A percentile compares a stretch with the other conserved stretches of the same genome.
Evolutionary conservation across 768 basidiomycete genomes (phyloP).

Genomic region (Dictyophora rubrovolvata): DNA sequence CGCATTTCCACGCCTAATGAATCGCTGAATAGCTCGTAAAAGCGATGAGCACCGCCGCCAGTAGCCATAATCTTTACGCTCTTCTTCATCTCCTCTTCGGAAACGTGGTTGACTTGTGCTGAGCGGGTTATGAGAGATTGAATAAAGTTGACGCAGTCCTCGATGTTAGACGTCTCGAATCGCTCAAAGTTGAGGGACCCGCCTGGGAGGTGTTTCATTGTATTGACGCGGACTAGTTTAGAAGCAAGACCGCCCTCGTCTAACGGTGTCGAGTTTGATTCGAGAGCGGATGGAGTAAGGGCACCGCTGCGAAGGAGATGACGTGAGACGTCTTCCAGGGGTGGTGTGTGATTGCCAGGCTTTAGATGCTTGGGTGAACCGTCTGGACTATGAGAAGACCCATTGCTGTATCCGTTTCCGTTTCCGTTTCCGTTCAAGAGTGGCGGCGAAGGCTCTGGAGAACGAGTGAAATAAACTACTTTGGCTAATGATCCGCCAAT

Average conservation of each 20-base stretch:
- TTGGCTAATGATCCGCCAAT: constrained; percentile 96
- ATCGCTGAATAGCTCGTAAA: constrained; percentile 70
- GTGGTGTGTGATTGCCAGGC: constrained; percentile 26
- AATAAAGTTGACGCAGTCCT: constrained; percentile 79
- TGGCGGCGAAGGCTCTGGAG: constrained; percentile 73
- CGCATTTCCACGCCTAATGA: constrained; percentile 76
- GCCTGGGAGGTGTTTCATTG: constrained; percentile 80
- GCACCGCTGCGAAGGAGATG: constrained; percentile 41
- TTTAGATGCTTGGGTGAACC: background rate
- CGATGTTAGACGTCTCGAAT: constrained; percentile 87
- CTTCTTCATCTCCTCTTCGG: constrained; percentile 81
- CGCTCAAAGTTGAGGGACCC: constrained; percentile 96
- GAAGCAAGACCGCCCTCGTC: constrained; percentile 37
- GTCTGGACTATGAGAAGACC: constrained; percentile 19
- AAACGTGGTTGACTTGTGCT: constrained; percentile 75
- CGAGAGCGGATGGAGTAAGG: constrained; percentile 73
- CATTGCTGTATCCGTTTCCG: constrained; percentile 41
- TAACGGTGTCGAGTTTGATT: constrained; percentile 31
- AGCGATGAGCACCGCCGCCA: constrained; percentile 93
- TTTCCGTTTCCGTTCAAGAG: constrained; percentile 47
- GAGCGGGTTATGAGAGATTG: constrained; percentile 78
- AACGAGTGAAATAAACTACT: constrained; percentile 96
- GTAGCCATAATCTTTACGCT: constrained; percentile 97
- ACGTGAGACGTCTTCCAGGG: constrained; percentile 13
- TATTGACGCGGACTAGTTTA: constrained; percentile 60